Conservation (phyloP, 768 basidiomycete species). For the Nidula microcarpa region DNA sequence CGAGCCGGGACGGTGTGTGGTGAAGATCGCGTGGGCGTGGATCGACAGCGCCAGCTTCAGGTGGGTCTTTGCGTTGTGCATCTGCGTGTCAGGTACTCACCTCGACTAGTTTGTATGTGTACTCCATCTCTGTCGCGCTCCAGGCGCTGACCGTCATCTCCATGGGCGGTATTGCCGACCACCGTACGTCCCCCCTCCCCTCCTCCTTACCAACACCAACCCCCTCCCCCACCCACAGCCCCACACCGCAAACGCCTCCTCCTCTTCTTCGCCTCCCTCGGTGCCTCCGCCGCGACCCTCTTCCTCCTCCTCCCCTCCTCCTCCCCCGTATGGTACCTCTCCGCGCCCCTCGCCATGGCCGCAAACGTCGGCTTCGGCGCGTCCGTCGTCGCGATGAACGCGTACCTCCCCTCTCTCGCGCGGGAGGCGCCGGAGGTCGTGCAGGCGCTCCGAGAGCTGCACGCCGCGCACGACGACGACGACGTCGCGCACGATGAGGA, state of each 20-base stretch:
- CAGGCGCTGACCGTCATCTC: slow-evolving; percentile 96
- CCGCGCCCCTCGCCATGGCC: slow-evolving; percentile 64
- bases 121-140: slow-evolving; percentile 83
- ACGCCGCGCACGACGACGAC: slow-evolving; percentile 10
- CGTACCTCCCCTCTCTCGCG: slow-evolving; percentile 78
- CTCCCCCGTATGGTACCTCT: slow-evolving; percentile 66
- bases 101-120: slow-evolving; percentile 69
- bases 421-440: slow-evolving; percentile 60
- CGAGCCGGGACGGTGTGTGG: slow-evolving; percentile 64
- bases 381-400: slow-evolving; percentile 85
- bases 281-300: slow-evolving; percentile 61
- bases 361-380: slow-evolving; percentile 89
- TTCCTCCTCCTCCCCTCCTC: slow-evolving; percentile 76
- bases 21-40: slow-evolving; percentile 81
- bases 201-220: background rate
- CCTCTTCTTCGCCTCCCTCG: slow-evolving; percentile 67
- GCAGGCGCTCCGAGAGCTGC: slow-evolving; percentile 30
- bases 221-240: slow-evolving; percentile 20
- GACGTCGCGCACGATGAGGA: slow-evolving; percentile 9
- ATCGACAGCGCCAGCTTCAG: slow-evolving; percentile 92
- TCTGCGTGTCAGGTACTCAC: background rate
- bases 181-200: slow-evolving; percentile 53
- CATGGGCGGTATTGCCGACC: slow-evolving; percentile 88
- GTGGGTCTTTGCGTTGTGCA: slow-evolving; percentile 31
- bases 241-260: slow-evolving; percentile 79